Base-by-base conservation (phyloP, 169 alveolate species). In the Cryptosporidium bovis region DNA sequence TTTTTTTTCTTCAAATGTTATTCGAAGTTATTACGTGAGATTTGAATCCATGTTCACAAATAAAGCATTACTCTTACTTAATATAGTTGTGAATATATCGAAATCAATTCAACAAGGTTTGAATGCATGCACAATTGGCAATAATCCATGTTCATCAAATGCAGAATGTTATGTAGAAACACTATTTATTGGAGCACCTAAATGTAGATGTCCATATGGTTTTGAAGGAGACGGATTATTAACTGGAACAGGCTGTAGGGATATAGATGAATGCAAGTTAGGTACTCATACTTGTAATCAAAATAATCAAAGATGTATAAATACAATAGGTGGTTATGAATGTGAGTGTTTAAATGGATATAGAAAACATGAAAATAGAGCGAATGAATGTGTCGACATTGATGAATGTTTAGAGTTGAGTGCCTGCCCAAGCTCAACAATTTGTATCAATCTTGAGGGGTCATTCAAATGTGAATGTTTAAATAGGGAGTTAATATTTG, bases 341-440 rank as follows among this genome's bases (percentile, higher is more conserved):
- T 90, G 93, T 64, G 91, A 62, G 24, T 90, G 93, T 50, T n/a
- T 64, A 33, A 40, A 58, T 10, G 93, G 93, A 3, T 90, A 34
- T 48, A 67, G 71, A 50, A 66, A 18, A 27, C 87, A 77, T 77
- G 91, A 90, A 71, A 92, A 90, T 18, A 53, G 85, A 40, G 51
- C 46, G 31, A 65, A 82, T 27, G 66, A 50, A 15, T 91, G 94
- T 82, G 36, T 31, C 18, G 94, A 91, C 53, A 56, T 91, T 40
- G 90, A 91, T 50, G 94, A 91, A 46, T 91, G 94, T 60, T 33
- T 36, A 20, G 92, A 66, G 10, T 62, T 84, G 48, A 90, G 90
- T 65, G 90, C 51, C 44, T 90, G 93, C 24, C 89, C 90, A 12
- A 55, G 90, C 12, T 46, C 68, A 12, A 90, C 90, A 20, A 27